A percentile compares a stretch with the other conserved stretches of the same genome.
Evolutionary conservation across 805 yeast genomes (phyloP).

Genomic region (Groenewaldozyma tartarivorans): DNA sequence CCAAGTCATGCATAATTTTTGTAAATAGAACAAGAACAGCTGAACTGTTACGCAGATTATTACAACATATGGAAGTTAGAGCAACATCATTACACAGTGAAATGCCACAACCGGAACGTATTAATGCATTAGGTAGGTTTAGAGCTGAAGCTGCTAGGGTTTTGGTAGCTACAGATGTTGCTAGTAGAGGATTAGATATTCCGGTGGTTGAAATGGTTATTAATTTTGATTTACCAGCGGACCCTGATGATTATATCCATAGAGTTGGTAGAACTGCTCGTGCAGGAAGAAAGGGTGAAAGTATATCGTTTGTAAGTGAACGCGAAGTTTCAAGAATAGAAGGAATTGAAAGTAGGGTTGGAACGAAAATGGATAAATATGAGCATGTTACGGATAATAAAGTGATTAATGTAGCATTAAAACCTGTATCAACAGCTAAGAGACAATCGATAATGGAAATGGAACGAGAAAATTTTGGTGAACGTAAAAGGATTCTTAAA

Average conservation of each 20-base stretch:
- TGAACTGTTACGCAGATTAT: constrained; percentile 70
- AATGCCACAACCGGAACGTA: constrained; percentile 87
- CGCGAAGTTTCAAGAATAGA: constrained; percentile 73
- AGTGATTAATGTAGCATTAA: constrained; percentile 64
- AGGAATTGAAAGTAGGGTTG: constrained; percentile 79
- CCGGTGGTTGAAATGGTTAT: constrained; percentile 85
- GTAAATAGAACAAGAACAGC: constrained; percentile 89
- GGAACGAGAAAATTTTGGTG: constrained; percentile 88
- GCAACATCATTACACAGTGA: constrained; percentile 90
- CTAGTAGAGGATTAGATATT: constrained; percentile 94
- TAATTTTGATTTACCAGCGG: constrained; percentile 90
- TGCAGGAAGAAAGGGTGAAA: constrained; percentile 85
- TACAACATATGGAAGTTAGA: constrained; percentile 62
- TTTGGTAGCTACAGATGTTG: constrained; percentile 92
- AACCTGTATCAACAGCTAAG: constrained; percentile 67
- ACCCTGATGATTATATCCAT: constrained; percentile 93
- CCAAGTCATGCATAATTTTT: constrained; percentile 72
- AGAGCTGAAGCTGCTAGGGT: constrained; percentile 92
- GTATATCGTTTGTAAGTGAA: constrained; percentile 75
- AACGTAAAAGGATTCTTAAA: constrained; percentile 45
- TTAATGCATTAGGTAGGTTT: constrained; percentile 84
- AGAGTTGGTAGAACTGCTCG: constrained; percentile 98
- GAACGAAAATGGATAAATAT: constrained; percentile 68
- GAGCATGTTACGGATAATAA: constrained; percentile 63
- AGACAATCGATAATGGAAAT: constrained; percentile 87